Evolutionary conservation across 1,284 basidiomycete genomes (phyloP), one percentile per base, ranked within the genome.

Genomic region (Moesziomyces aphidis): DNA sequence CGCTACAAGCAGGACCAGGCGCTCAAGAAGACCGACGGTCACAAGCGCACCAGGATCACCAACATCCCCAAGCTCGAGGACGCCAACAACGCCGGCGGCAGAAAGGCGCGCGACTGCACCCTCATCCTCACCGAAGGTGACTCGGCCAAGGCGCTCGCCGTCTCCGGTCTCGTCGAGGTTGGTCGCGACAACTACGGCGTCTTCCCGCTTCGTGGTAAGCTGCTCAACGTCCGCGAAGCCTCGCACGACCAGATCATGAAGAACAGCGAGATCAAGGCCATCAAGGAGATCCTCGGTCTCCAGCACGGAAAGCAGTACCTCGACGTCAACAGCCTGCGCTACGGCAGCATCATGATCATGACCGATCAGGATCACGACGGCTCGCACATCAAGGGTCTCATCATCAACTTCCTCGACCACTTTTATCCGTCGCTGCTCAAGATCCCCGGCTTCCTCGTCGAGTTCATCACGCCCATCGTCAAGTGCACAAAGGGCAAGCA

Each of bases 281-380:
- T 99, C 88, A 97, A 96, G 89, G 93, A 97, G 87, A 99, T 99
- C 78, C 89, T 99, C 87, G 97, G 97, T 22, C 86, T 99, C 63
- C 94, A 97, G 85, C 94, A 97, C 84, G 93, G 92, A 80, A 95
- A 95, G 85, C 91, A 92, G 71, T 99, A 99, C 85, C 87, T 87
- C 24, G 89, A 89, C 56, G 86, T 89, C 19, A 87, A 88, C 51
- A 91, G 89, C 76, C 86, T 99, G 83, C 91, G 97, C 24, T 99
- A 99, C 82, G 97, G 97, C 1, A 91, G 91, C 62, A 86, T 99
- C 66, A 99, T 99, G 97, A 95, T 99, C 83, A 99, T 99, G 97
- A 95, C 97, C 15, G 97, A 99, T 91, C 95, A 98, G 78, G 97
- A 99, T 90, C 95, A 99, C 87, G 97, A 99, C 86, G 97, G 97